Evolutionary conservation across 768 basidiomycete species (phyloP).

Genomic region (Naganishia vaughanmartiniae): DNA sequence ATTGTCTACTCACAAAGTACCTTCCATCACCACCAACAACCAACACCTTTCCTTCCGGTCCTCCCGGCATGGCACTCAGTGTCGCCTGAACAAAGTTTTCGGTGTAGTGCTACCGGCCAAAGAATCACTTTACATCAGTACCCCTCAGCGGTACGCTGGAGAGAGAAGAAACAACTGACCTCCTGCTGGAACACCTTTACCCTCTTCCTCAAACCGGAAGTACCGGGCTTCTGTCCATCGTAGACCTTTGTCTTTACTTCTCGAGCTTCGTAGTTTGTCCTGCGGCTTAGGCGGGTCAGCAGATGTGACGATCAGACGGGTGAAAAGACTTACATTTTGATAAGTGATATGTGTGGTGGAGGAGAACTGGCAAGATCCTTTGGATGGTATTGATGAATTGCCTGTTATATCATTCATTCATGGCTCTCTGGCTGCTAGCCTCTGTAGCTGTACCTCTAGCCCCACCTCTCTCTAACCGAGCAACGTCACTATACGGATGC

Average conservation of each 20-base stretch:
- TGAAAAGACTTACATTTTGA: background rate
- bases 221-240: constrained; percentile 95
- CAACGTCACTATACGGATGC: background rate
- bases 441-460: background rate
- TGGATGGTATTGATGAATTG: too few relatives aligned
- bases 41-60: constrained; percentile 65
- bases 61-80: constrained; percentile 80
- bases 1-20: constrained; percentile 58
- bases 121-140: background rate
- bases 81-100: constrained; percentile 96
- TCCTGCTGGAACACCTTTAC: constrained; percentile 98
- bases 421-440: background rate
- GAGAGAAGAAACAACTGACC: constrained; percentile 55
- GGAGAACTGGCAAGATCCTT: too few relatives aligned
- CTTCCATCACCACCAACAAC: constrained; percentile 98
- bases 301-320: background rate
- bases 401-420: too few relatives aligned
- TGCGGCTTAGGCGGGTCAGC: constrained; percentile 13
- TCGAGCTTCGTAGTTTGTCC: constrained; percentile 55
- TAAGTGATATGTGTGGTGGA: too few relatives aligned
- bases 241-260: constrained; percentile 78
- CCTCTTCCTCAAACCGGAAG: constrained; percentile 93
- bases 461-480: background rate
- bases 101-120: constrained; percentile 77
- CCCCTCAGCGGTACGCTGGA: too few relatives aligned